Percentiles rank a stretch among this genome's conserved stretches.
Conservation (phyloP, 352 stramenopile genomes). For the Phytophthora pini region DNA sequence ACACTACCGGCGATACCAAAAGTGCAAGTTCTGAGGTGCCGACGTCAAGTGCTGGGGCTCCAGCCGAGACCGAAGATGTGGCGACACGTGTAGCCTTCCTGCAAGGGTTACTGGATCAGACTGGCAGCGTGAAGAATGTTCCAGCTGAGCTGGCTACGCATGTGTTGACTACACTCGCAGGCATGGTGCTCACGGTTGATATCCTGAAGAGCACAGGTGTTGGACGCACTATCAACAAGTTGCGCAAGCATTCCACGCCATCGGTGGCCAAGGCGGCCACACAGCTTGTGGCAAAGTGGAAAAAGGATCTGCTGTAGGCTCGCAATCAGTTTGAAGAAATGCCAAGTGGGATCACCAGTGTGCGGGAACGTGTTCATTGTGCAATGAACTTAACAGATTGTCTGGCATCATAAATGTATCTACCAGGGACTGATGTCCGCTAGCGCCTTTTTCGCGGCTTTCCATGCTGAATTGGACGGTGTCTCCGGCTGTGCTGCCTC, state of each 20-base stretch:
- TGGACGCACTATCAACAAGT: constrained; percentile 87
- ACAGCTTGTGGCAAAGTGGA: constrained; percentile 85
- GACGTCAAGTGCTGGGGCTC: constrained; percentile 22
- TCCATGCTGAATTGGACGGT: constrained; percentile 46
- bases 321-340: constrained; percentile 10
- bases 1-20: constrained; percentile 1
- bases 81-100: constrained; percentile 73
- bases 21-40: constrained; percentile 25
- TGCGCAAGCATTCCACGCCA: constrained; percentile 75
- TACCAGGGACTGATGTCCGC: constrained; percentile 83
- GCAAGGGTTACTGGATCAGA: constrained; percentile 78
- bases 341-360: constrained; percentile 1
- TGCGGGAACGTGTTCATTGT: constrained; percentile 10
- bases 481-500: constrained; percentile 25
- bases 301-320: constrained; percentile 81
- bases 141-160: constrained; percentile 69
- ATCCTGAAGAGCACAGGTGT: constrained; percentile 86
- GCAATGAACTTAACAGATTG: constrained; percentile 10
- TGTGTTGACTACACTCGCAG: constrained; percentile 72
- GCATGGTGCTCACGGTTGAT: constrained; percentile 79
- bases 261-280: constrained; percentile 72
- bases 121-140: constrained; percentile 78
- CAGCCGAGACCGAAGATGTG: constrained; percentile 52
- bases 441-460: constrained; percentile 57
- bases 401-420: constrained; percentile 1